Evolutionary conservation across 2,329 filamentous ascomycete species (phyloP).

Genomic region (Tricladium varicosporioides): DNA sequence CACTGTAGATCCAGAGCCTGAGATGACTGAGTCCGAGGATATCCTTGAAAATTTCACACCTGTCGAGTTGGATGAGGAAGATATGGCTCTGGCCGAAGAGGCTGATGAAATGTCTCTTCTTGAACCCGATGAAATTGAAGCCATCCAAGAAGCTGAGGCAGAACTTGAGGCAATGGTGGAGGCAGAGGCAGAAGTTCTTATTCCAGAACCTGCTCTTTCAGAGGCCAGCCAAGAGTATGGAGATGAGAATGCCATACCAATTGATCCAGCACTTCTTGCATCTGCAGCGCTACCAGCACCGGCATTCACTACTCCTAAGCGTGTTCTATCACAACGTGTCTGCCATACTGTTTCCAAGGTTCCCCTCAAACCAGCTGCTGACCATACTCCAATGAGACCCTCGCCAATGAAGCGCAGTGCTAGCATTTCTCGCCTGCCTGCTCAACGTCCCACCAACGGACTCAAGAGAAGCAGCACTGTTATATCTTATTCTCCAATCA

Average conservation of each 20-base stretch:
- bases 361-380: conserved; percentile 65
- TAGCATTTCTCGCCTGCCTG: conserved; percentile 43
- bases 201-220: conserved; percentile 46
- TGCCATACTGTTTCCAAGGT: conserved; percentile 76
- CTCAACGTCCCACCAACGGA: conserved; percentile 40
- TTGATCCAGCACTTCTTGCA: conserved; percentile 47
- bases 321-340: conserved; percentile 36
- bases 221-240: conserved; percentile 65
- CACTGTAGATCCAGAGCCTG: conserved; percentile 33
- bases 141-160: not conserved
- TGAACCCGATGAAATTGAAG: conserved; percentile 37
- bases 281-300: conserved; percentile 6
- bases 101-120: conserved; percentile 59
- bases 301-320: conserved; percentile 27
- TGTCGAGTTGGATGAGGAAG: conserved; percentile 51
- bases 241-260: conserved; percentile 62
- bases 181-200: not conserved
- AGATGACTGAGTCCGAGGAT: conserved; percentile 37
- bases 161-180: not conserved
- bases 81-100: conserved; percentile 55
- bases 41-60: conserved; percentile 41
- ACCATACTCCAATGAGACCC: conserved; percentile 40
- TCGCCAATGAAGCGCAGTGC: conserved; percentile 40
- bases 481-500: conserved; percentile 53
- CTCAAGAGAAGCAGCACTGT: conserved; percentile 49